Conservation (phyloP, 2,329 filamentous ascomycete species). For the Ceratocystis ficicola region DNA sequence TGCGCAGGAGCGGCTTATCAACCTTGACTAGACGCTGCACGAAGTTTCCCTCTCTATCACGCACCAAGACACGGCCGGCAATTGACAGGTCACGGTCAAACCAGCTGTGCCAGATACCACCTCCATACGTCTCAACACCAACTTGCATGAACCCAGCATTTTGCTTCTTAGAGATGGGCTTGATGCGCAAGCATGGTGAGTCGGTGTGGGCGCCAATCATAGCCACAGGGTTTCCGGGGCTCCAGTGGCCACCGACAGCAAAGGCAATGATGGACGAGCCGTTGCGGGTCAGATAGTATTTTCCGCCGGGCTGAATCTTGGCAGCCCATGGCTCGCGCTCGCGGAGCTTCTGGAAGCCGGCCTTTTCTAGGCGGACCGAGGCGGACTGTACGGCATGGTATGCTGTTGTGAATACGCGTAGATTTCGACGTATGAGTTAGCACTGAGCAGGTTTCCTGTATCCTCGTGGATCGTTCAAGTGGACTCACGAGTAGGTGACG, state of each 20-base stretch:
- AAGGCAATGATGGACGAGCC: slow-evolving; percentile 86
- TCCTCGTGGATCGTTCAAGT: not conserved
- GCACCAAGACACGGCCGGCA: slow-evolving; percentile 76
- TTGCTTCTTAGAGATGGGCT: slow-evolving; percentile 84
- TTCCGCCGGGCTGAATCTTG: slow-evolving; percentile 69
- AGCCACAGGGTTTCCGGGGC: slow-evolving; percentile 75
- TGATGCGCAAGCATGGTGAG: slow-evolving; percentile 80
- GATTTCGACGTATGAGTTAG: not conserved
- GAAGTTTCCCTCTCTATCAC: slow-evolving; percentile 59
- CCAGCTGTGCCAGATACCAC: slow-evolving; percentile 96
- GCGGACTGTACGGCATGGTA: slow-evolving; percentile 86
- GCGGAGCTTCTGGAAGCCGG: slow-evolving; percentile 77
- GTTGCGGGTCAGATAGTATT: slow-evolving; percentile 94
- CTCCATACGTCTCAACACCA: slow-evolving; percentile 92
- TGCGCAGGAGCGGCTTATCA: slow-evolving; percentile 76
- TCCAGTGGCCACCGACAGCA: slow-evolving; percentile 81
- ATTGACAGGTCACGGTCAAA: slow-evolving; percentile 91
- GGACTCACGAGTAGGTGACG: slow-evolving; percentile 73
- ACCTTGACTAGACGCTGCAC: slow-evolving; percentile 80
- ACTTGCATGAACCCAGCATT: slow-evolving; percentile 83
- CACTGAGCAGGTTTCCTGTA: not conserved
- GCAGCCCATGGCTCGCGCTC: slow-evolving; percentile 84
- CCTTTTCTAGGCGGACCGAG: slow-evolving; percentile 61
- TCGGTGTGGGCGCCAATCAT: slow-evolving; percentile 97
- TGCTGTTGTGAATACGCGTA: slow-evolving; percentile 40